Percentiles rank a stretch among this genome's conserved stretches.
Conservation (phyloP, 2,329 filamentous ascomycete genomes). For the Colletotrichum sidae region DNA sequence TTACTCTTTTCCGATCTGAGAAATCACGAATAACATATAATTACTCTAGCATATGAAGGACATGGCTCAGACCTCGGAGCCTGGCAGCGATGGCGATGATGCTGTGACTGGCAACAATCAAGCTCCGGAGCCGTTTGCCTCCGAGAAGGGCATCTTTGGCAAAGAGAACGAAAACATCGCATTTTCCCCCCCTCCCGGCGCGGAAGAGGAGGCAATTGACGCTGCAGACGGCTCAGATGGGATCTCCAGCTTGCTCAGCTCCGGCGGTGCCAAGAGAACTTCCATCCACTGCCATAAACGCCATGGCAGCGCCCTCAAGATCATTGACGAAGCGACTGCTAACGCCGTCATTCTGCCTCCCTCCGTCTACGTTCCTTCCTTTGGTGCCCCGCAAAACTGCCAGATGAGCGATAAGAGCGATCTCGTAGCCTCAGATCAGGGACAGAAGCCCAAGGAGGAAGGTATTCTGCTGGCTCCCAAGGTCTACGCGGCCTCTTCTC, state of each 20-base stretch:
- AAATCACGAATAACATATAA: too few relatives aligned
- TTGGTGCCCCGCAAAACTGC: background rate
- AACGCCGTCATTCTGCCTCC: constrained; percentile 18
- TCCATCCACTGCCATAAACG: constrained; percentile 29
- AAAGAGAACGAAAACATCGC: too few relatives aligned
- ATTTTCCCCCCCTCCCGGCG: too few relatives aligned
- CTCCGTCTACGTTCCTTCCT: background rate
- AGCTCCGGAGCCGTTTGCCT: too few relatives aligned
- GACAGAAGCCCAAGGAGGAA: background rate
- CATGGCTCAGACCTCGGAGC: too few relatives aligned
- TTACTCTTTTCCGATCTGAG: too few relatives aligned
- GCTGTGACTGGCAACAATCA: too few relatives aligned
- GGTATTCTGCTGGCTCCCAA: background rate
- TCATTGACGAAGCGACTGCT: constrained; percentile 11
- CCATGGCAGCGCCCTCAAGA: constrained; percentile 19
- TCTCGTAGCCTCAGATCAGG: background rate
- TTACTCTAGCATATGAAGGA: too few relatives aligned
- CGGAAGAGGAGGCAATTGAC: too few relatives aligned
- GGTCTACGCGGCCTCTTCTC: background rate
- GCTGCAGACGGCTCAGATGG: background rate
- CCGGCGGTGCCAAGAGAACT: background rate
- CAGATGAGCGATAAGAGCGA: background rate
- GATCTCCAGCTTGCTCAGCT: background rate
- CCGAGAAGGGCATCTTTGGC: too few relatives aligned
- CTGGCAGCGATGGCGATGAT: too few relatives aligned